These are phyloP conservation scores for Hypoxylon sp. DNA, from an alignment of 2,329 filamentous ascomycete species.

Conservation along the genomic window DNA sequence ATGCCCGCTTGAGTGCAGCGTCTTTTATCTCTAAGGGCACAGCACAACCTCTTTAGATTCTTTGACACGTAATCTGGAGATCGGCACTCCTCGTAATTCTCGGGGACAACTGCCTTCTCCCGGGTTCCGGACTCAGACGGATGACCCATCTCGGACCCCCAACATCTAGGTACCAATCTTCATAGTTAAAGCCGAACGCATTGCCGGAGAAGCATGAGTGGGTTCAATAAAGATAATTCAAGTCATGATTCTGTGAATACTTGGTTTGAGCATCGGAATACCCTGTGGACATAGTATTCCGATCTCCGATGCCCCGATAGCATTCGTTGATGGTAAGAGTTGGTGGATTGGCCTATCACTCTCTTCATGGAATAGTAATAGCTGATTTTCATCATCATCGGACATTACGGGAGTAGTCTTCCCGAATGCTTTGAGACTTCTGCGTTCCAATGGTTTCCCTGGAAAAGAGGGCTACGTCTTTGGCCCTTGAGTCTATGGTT, in stretches of 20 bases:
- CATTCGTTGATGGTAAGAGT: background rate
- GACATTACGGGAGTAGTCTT: slow-evolving; percentile 22
- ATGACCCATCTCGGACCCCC: slow-evolving; percentile 45
- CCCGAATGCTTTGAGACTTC: background rate
- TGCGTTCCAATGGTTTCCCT: slow-evolving; percentile 5
- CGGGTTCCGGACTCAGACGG: slow-evolving; percentile 45
- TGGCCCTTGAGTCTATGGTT: slow-evolving; percentile 3
- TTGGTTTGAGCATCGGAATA: slow-evolving; percentile 6
- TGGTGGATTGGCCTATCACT: background rate
- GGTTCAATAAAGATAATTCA: slow-evolving; percentile 11
- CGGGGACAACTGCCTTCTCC: slow-evolving; percentile 23
- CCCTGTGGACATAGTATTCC: background rate
- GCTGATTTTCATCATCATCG: slow-evolving; percentile 5
- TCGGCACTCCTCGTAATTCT: slow-evolving; percentile 23
- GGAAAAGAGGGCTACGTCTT: background rate
- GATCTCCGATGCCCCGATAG: background rate
- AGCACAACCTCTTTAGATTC: slow-evolving; percentile 16
- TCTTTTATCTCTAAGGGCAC: slow-evolving; percentile 39
- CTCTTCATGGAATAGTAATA: background rate
- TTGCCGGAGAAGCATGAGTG: slow-evolving; percentile 20
- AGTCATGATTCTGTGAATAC: slow-evolving; percentile 5
- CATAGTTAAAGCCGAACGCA: slow-evolving; percentile 16
- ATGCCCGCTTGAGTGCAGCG: slow-evolving; percentile 38
- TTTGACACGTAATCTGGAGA: slow-evolving; percentile 39
- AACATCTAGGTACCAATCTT: slow-evolving; percentile 24